Percentiles rank a stretch among this genome's conserved stretches.
These are phyloP conservation scores for Phytophthora nicotianae DNA, from an alignment of 352 stramenopile genomes.

Conservation along the genomic window DNA sequence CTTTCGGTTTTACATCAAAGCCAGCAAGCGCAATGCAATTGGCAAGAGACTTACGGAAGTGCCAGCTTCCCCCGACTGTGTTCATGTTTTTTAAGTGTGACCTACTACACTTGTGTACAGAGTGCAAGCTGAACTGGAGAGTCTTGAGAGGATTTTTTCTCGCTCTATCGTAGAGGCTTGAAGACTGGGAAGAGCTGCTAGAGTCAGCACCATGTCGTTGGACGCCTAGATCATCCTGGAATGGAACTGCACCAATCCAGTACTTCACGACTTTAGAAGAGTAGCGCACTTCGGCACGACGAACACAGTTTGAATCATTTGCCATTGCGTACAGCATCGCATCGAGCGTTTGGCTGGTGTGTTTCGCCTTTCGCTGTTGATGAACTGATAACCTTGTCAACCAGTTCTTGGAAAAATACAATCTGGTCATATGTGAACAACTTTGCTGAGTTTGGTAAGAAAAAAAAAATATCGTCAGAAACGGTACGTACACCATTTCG, in stretches of 20 bases:
- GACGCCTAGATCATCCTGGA: background rate
- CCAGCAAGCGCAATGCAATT: too few relatives aligned
- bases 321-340: conserved; percentile 23
- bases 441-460: too few relatives aligned
- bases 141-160: too few relatives aligned
- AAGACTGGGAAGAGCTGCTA: background rate
- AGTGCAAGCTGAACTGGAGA: conserved; percentile 31
- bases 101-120: conserved; percentile 12
- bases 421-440: conserved; percentile 10
- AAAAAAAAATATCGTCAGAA: too few relatives aligned
- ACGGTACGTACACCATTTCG: background rate
- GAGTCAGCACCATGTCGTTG: background rate
- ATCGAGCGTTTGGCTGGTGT: conserved; percentile 14
- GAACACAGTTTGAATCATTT: background rate
- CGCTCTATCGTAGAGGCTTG: background rate
- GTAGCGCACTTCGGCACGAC: background rate
- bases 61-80: too few relatives aligned
- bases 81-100: too few relatives aligned
- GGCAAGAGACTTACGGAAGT: too few relatives aligned
- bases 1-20: too few relatives aligned
- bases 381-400: background rate
- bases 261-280: background rate
- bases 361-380: background rate
- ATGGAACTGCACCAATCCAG: background rate
- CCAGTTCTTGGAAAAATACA: conserved; percentile 1